phyloP scores from a whole-genome alignment of 306 rosid species.

The Dicorynia guianensis region DNA sequence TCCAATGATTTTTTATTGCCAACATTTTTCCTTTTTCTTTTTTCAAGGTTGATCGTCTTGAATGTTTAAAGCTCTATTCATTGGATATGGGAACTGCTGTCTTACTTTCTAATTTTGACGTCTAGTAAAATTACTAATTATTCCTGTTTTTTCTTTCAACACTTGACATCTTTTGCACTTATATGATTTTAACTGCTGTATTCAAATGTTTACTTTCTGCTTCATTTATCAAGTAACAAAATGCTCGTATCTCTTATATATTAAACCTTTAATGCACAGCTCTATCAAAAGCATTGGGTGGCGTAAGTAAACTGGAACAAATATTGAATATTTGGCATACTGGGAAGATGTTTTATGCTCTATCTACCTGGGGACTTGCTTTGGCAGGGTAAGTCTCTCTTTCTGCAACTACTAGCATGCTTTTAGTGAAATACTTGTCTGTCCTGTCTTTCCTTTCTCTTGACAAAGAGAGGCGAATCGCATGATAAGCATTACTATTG shows the following conservation, averaged over 20 bases:
- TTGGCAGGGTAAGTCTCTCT: conserved; percentile 71
- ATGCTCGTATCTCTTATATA: conserved; percentile 30
- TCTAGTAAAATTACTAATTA: conserved; percentile 8
- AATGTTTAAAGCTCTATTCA: conserved; percentile 1
- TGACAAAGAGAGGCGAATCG: not conserved
- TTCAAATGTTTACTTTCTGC: conserved; percentile 1
- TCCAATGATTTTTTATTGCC: not conserved
- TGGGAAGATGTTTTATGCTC: conserved; percentile 77
- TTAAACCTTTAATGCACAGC: conserved; percentile 59
- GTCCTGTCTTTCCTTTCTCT: conserved; percentile 2
- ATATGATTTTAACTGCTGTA: conserved; percentile 30
- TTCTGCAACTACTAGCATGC: conserved; percentile 13
- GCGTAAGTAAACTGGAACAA: conserved; percentile 75
- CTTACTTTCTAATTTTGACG: conserved; percentile 35
- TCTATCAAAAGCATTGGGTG: conserved; percentile 67
- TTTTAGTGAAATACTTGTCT: not conserved
- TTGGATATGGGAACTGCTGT: not conserved
- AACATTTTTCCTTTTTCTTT: conserved; percentile 18
- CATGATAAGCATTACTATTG: no score
- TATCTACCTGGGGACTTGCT: conserved; percentile 98
- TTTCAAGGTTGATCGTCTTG: conserved; percentile 16
- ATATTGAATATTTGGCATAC: conserved; percentile 80
- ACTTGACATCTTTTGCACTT: conserved; percentile 19
- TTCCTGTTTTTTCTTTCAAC: conserved; percentile 4
- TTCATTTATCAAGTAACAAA: conserved; percentile 14